phyloP scores from a whole-genome alignment of 768 basidiomycete species.

The Phlebiopsis gigantea region DNA sequence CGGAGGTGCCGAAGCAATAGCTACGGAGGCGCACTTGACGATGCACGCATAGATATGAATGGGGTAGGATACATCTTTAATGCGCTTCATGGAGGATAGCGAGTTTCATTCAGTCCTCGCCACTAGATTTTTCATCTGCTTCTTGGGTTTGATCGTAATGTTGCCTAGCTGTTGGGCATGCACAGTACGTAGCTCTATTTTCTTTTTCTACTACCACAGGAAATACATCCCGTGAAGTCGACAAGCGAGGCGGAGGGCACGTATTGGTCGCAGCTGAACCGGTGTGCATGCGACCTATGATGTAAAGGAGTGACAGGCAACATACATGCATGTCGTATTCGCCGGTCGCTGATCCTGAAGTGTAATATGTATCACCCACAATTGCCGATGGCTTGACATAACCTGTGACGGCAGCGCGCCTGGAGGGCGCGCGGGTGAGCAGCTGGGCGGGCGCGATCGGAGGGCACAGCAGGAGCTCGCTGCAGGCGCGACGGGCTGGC shows the following conservation, averaged over 20 bases:
- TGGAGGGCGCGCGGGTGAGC: not conserved
- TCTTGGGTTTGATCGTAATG: no score
- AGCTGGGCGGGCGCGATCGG: not conserved
- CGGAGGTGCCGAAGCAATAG: slow-evolving; percentile 10
- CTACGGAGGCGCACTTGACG: no score
- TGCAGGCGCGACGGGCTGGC: no score
- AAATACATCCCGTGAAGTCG: not conserved
- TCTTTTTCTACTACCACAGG: not conserved
- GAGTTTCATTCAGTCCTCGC: not conserved
- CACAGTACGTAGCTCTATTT: not conserved
- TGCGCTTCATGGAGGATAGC: not conserved
- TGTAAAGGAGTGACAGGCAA: not conserved
- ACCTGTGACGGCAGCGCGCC: not conserved
- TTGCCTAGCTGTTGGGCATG: not conserved
- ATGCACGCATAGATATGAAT: not conserved
- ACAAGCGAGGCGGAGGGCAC: not conserved
- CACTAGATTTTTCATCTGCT: no score
- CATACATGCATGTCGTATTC: not conserved
- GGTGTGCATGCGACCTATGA: not conserved
- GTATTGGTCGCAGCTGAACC: not conserved
- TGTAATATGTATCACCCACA: not conserved
- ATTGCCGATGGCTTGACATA: not conserved
- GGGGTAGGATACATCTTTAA: not conserved
- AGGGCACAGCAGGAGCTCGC: not conserved
- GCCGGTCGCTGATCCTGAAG: not conserved